Evolutionary conservation across 208 protist genomes (phyloP), one percentile per base, ranked within the genome.

Genomic region (Trypanosoma grayi): DNA sequence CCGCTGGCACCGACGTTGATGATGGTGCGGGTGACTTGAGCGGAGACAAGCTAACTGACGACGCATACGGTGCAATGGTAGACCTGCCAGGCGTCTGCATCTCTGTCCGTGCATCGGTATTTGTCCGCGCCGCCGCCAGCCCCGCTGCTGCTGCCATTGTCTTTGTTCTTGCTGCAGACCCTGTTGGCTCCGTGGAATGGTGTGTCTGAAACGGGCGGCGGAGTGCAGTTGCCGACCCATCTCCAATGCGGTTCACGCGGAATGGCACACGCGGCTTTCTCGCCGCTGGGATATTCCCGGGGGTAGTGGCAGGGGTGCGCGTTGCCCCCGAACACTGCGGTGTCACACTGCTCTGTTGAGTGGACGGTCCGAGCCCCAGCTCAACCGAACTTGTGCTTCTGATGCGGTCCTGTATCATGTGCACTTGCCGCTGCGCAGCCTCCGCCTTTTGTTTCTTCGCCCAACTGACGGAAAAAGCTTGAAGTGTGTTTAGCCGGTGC

Each of bases 401-500:
- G 27, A 63, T 51, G 22, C 47, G 47, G 14, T 63, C 18, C 36
- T 70, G 22, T 56, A 70, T 70, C 37, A 56, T 30, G 27, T 25
- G 56, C 18, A 58, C 28, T 2, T 62, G 46, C 18, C 41, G 18
- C 40, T 41, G 2, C 0, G 5, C 34, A 30, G 1, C 11, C 2
- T 54, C 39, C 20, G 22, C 37, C 9, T n/a, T 39, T 30, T 58
- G 43, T 40, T 52, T 36, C 7, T 22, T 55, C 45, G 22, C 24
- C 47, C 14, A 41, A 6, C 22, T 54, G 1, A 28, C 20, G 5
- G 66, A 25, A 54, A 65, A 47, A 2, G 60, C 67, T 52, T 73
- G 48, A 24, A 90, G 40, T 1, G 79, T 81, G 47, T 75, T 77
- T 0, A 85, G 53, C 5, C 67, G 67, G 44, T 81, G 62, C 4